Evolutionary conservation across 1,139 yeast genomes (phyloP), one percentile per base, ranked within the genome.

Genomic region (Magnusiomyces tetraspermus): DNA sequence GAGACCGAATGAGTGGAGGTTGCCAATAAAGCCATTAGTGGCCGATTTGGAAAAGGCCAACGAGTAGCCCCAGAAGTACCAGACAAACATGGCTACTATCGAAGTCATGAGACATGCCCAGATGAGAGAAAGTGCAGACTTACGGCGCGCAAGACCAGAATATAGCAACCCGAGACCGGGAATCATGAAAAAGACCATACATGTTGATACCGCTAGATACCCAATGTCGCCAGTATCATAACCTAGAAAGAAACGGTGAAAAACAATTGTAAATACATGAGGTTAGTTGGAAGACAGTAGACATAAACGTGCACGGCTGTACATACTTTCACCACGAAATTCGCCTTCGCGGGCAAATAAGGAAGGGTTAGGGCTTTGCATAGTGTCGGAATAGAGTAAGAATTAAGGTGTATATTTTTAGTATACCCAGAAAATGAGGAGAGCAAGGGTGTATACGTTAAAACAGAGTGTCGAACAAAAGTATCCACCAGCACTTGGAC

Each of bases 21-120:
- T 82, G 3, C 98, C 98, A 61, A 92, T 90, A 66, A 82, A 92
- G 45, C 83, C 81, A 68, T 89, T 88, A 41, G 82, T 71, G 1
- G 96, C 88, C 0, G 85, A 78, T 17, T 75, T 64, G 0, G 92
- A 82, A 63, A 92, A 89, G 2, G 97, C 95, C 49, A 92, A 71
- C 0, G 96, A 87, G 67, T 87, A 92, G 24, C 97, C 97, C 97
- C 97, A 92, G 65, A 92, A 88, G 69, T 89, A 92, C 97, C 97
- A 92, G 67, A 88, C 96, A 65, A 88, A 79, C 52, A 81, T 75
- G 1, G 88, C 90, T n/a, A 90, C 82, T 59, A 84, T 76, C n/a
- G 87, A 81, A 5, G 90, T 79, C 78, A 85, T 79, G 51, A 88
- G 68, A 15, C 81, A 81, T 19, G 83, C 81, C 88, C 96, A 89